Evolutionary conservation across 1,284 basidiomycete species (phyloP).

Genomic region (Mrakiaceae sp.): DNA sequence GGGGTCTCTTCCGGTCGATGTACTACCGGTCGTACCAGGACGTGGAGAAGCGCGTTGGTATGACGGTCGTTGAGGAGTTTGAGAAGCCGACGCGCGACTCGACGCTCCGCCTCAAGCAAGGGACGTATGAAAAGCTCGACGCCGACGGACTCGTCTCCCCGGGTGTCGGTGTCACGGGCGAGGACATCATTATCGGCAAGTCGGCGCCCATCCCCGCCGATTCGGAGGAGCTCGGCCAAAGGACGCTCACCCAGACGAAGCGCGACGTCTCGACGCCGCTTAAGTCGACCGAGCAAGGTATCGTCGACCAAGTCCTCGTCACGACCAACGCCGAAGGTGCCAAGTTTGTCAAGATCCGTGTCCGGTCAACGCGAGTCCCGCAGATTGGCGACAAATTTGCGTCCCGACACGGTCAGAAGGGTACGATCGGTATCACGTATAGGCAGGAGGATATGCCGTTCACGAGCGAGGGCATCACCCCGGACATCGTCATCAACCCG

Average conservation of each 20-base stretch:
- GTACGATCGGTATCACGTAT: conserved; percentile 98
- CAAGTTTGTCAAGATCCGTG: conserved; percentile 97
- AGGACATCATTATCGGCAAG: conserved; percentile 99
- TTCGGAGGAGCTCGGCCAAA: conserved; percentile 91
- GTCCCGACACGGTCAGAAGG: conserved; percentile 98
- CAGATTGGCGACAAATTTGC: conserved; percentile 99
- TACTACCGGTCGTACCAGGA: conserved; percentile 98
- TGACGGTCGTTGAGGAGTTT: conserved; percentile 87
- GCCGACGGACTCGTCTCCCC: conserved; percentile 91
- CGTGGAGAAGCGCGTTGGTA: conserved; percentile 91
- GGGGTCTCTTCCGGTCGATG: conserved; percentile 94
- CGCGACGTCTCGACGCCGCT: conserved; percentile 94
- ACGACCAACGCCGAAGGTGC: conserved; percentile 92
- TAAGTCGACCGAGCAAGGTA: conserved; percentile 95
- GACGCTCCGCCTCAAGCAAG: conserved; percentile 93
- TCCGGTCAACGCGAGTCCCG: conserved; percentile 87
- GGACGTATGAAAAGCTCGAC: conserved; percentile 97
- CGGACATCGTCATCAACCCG: conserved; percentile 97
- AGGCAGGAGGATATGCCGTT: conserved; percentile 99
- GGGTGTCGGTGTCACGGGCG: conserved; percentile 87
- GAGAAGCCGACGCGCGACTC: conserved; percentile 91
- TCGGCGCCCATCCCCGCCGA: conserved; percentile 94
- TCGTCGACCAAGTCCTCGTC: conserved; percentile 93
- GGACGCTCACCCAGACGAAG: conserved; percentile 77
- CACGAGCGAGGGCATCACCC: conserved; percentile 88